Conservation (phyloP, 1,139 yeast genomes). For the Candida sojae region DNA sequence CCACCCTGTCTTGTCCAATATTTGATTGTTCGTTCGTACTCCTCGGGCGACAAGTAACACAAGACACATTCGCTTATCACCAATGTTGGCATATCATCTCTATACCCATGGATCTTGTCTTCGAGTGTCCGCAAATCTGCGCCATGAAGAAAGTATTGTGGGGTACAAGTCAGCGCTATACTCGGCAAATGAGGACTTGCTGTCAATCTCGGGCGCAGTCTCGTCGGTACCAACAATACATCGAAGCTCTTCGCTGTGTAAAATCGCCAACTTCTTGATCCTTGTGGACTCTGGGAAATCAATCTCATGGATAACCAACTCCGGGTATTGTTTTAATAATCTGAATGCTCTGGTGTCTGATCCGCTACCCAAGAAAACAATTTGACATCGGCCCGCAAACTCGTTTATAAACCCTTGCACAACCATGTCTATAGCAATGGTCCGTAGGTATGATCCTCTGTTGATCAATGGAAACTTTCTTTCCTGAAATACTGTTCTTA, state of each 20-base stretch:
- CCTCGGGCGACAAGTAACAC: slow-evolving; percentile 70
- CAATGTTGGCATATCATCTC: slow-evolving; percentile 58
- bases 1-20: slow-evolving; percentile 30
- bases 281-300: slow-evolving; percentile 70
- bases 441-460: slow-evolving; percentile 81
- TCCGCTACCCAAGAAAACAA: slow-evolving; percentile 91
- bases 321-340: slow-evolving; percentile 27
- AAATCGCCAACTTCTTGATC: slow-evolving; percentile 60
- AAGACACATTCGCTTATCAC: slow-evolving; percentile 87
- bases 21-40: slow-evolving; percentile 53
- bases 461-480: slow-evolving; percentile 77
- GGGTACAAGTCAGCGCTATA: slow-evolving; percentile 39
- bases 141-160: slow-evolving; percentile 54
- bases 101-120: slow-evolving; percentile 21
- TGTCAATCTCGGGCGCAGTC: slow-evolving; percentile 12
- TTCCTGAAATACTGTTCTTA: slow-evolving; percentile 40
- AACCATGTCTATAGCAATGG: slow-evolving; percentile 58
- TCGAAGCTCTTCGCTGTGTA: slow-evolving; percentile 25
- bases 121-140: slow-evolving; percentile 50
- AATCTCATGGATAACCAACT: slow-evolving; percentile 61
- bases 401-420: slow-evolving; percentile 49
- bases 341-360: slow-evolving; percentile 82
- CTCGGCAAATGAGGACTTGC: slow-evolving; percentile 25
- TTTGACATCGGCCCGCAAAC: slow-evolving; percentile 45
- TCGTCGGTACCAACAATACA: slow-evolving; percentile 19